Evolutionary conservation across 768 basidiomycete species (phyloP), one percentile per base, ranked within the genome.

Genomic region (Mycena belliarum): DNA sequence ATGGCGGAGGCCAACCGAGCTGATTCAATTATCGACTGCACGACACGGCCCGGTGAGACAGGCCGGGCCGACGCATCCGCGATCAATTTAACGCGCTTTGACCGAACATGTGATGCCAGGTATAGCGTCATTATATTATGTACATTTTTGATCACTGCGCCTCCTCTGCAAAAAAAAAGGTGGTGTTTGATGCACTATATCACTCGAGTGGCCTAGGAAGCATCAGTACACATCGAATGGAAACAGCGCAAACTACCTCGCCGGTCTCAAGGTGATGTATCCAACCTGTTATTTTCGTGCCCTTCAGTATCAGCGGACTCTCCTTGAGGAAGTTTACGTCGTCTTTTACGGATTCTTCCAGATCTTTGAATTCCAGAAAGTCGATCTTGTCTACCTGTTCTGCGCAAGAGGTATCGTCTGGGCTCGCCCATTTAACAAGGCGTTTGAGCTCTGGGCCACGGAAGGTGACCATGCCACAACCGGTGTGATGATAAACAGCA

Each of bases 391-490:
- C 75, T 20, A 80, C 70, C 12, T 69, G 66, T 11, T 63, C 53
- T 21, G 61, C 59, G 38, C 66, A 60, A 18, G 67, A 49, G 4
- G 65, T 48, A 59, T 73, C 52, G 37, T 57, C 72, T 16, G 79
- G 76, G 38, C 75, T 71, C 25, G 76, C 72, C 37, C 76, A 73
- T 64, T 79, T 82, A 63, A 88, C 76, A 47, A 81, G 70, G 18
- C 70, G 64, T 49, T 80, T 81, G 24, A 88, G 72, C 50, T 81
- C 68, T 0, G 76, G 70, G 25, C 78, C 78, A 6, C 72, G 77
- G 73, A 89, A 88, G 0, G 81, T 82, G 45, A 85, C 72, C 87
- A 90, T 89, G 44, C 88, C 88, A 65, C 88, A 89, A 45, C 58
- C 84, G 1, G 85, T 87, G 69, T 91, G 89, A 68, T 85, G 86